A percentile compares a stretch with the other conserved stretches of the same genome.
Conservation (phyloP, 495 filamentous ascomycete genomes). For the Aspergillus egyptiacus region DNA sequence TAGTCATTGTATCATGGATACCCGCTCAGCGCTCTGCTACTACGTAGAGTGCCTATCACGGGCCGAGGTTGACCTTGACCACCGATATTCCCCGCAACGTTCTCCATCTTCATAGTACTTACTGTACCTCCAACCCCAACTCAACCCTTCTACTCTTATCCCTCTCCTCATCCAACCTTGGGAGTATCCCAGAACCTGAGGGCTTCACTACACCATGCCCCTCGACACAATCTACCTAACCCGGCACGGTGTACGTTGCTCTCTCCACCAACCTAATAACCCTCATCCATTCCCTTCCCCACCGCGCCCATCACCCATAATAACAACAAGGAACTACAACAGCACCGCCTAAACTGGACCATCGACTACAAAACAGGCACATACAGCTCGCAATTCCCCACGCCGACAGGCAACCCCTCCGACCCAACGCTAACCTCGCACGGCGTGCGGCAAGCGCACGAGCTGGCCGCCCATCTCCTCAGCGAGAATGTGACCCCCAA, state of each 20-base stretch:
- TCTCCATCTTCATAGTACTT: neutral
- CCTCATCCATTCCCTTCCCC: neutral
- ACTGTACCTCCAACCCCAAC: neutral
- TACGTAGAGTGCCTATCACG: neutral
- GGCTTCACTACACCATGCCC: constrained; percentile 27
- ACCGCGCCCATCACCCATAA: too few species aligned
- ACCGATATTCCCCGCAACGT: constrained; percentile 8
- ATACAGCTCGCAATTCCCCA: constrained; percentile 60
- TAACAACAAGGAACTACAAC: constrained; percentile 11
- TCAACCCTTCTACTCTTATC: neutral
- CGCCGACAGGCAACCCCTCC: constrained; percentile 76
- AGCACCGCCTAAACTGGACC: constrained; percentile 89
- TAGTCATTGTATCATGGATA: too few species aligned
- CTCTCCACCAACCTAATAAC: neutral
- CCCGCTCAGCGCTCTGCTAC: too few species aligned
- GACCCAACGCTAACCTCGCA: constrained; percentile 85
- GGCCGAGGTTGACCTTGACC: neutral
- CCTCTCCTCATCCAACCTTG: neutral
- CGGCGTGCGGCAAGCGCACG: constrained; percentile 74
- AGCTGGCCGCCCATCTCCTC: constrained; percentile 64
- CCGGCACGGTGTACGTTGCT: constrained; percentile 70
- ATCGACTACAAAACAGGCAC: constrained; percentile 71
- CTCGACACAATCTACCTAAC: constrained; percentile 80
- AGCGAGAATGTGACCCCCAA: constrained; percentile 59
- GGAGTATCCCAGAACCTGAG: neutral